Evolutionary conservation across 257 asterid species (phyloP).

Genomic region (Cruciata laevipes): DNA sequence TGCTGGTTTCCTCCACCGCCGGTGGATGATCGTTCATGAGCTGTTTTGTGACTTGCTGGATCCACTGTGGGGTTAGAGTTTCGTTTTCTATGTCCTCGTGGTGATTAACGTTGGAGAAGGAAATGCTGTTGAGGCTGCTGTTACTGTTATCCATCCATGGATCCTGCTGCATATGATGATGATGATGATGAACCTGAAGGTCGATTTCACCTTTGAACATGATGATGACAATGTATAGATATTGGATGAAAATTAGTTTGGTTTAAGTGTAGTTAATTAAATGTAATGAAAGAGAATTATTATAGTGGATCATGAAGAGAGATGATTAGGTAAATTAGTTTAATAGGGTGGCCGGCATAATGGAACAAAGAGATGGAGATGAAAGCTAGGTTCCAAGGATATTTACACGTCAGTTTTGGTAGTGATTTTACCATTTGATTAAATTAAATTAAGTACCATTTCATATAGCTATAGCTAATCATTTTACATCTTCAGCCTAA

Average conservation of each 20-base stretch:
- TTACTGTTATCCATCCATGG: slow-evolving; percentile 14
- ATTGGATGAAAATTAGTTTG: no score
- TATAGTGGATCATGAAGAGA: slow-evolving; percentile 1
- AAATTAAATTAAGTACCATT: not conserved
- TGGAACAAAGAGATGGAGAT: slow-evolving; percentile 40
- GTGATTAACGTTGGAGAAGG: not conserved
- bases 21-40: slow-evolving; percentile 40
- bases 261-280: slow-evolving; percentile 11
- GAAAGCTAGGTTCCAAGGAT: slow-evolving; percentile 31
- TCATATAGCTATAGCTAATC: not conserved
- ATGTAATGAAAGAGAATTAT: not conserved
- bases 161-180: slow-evolving; percentile 36
- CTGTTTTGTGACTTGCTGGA: slow-evolving; percentile 53
- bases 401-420: slow-evolving; percentile 33
- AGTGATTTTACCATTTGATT: slow-evolving; percentile 27
- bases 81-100: slow-evolving; percentile 11
- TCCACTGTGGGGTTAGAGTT: slow-evolving; percentile 61
- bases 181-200: slow-evolving; percentile 11
- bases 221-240: not conserved
- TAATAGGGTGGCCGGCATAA: slow-evolving; percentile 63
- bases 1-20: slow-evolving; percentile 2
- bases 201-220: slow-evolving; percentile 26
- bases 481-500: no score
- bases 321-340: slow-evolving; percentile 13
- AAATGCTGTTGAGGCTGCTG: not conserved